phyloP scores from a whole-genome alignment of 2,329 filamentous ascomycete species.

The Ophiostoma ulmi region DNA sequence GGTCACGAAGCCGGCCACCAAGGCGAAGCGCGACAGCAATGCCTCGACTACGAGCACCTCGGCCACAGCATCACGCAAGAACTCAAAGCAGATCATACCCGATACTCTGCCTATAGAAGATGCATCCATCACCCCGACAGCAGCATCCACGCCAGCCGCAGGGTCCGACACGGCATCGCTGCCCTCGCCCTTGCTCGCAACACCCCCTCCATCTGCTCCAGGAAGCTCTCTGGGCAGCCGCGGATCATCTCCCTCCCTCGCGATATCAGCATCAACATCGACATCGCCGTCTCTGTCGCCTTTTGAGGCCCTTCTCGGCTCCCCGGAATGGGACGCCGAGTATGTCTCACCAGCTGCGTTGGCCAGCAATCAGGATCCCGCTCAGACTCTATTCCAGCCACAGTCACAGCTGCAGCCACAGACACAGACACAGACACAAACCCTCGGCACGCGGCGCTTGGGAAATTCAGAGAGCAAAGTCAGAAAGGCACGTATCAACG shows the following conservation, averaged over 20 bases:
- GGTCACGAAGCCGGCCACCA: conserved; percentile 27
- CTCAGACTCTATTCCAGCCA: neutral
- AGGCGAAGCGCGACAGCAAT: conserved; percentile 8
- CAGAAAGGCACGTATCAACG: conserved; percentile 14
- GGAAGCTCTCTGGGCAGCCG: conserved; percentile 15
- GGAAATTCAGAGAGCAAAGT: conserved; percentile 17
- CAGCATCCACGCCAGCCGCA: conserved; percentile 13
- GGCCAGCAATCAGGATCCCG: neutral
- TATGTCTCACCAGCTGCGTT: conserved; percentile 16
- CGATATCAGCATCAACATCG: neutral
- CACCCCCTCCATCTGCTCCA: conserved; percentile 11
- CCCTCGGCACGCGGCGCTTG: neutral
- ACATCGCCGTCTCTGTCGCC: conserved; percentile 8
- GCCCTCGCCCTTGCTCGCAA: conserved; percentile 17
- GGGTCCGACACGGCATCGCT: conserved; percentile 17
- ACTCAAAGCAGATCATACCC: conserved; percentile 1
- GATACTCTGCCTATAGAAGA: neutral
- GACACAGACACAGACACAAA: neutral
- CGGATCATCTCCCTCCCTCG: conserved; percentile 12
- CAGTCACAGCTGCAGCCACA: neutral
- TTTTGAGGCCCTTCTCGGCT: conserved; percentile 16
- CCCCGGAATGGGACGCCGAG: conserved; percentile 22
- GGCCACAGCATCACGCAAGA: neutral
- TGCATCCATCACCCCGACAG: neutral
- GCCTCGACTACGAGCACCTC: neutral